Conservation (phyloP, 345 rosid species). For the Laguncularia racemosa region DNA sequence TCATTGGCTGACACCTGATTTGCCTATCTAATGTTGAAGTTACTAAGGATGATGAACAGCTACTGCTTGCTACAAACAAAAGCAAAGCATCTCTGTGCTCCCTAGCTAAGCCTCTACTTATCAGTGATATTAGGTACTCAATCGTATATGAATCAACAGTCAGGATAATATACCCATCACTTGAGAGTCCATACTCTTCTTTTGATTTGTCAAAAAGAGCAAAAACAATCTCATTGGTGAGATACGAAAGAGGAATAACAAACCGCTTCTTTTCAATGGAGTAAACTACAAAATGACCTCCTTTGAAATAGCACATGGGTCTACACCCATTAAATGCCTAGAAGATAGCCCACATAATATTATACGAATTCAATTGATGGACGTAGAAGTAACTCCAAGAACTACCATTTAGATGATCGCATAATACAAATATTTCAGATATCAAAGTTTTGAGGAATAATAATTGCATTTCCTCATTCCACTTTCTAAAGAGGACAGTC, state of each 20-base stretch:
- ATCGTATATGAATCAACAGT: conserved; percentile 19
- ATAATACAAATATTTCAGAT: too few species aligned
- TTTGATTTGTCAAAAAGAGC: conserved; percentile 11
- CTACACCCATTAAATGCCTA: too few species aligned
- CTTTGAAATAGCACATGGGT: too few species aligned
- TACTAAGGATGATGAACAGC: not conserved
- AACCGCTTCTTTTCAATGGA: conserved; percentile 7
- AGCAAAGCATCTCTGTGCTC: conserved; percentile 23
- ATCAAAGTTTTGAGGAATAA: too few species aligned
- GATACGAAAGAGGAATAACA: conserved; percentile 14
- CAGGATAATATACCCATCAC: conserved; percentile 23
- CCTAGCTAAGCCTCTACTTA: conserved; percentile 10
- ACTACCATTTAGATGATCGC: too few species aligned
- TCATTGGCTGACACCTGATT: too few species aligned
- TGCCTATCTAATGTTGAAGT: too few species aligned
- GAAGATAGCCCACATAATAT: too few species aligned
- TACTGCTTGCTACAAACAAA: not conserved
- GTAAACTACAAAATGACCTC: conserved; percentile 16
- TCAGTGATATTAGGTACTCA: conserved; percentile 19
- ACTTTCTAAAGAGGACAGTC: too few species aligned
- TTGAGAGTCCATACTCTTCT: conserved; percentile 12
- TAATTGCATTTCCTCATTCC: too few species aligned
- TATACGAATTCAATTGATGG: too few species aligned
- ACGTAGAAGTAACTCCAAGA: too few species aligned
- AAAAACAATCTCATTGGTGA: not conserved